Conservation (phyloP, 78 protist genomes). For the Dictyostelium brefeldianum region DNA sequence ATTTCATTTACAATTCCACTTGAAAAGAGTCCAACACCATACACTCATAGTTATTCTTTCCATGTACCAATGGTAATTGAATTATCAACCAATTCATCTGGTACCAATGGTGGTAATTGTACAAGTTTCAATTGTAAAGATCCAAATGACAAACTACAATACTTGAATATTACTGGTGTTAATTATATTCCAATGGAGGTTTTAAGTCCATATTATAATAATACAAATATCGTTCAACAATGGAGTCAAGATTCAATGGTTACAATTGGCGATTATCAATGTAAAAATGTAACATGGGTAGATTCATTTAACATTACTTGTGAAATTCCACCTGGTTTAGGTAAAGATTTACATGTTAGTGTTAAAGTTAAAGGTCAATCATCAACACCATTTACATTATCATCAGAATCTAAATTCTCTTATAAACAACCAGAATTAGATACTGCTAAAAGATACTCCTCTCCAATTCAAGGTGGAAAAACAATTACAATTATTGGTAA, state of each 20-base stretch:
- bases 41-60: too few relatives aligned
- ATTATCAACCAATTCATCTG: too few relatives aligned
- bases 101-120: too few relatives aligned
- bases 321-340: conserved; percentile 31
- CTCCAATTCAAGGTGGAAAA: too few relatives aligned
- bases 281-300: background rate
- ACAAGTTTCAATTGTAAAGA: too few relatives aligned
- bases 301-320: background rate
- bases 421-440: too few relatives aligned
- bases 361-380: background rate
- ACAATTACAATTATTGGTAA: too few relatives aligned
- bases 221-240: background rate
- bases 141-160: too few relatives aligned
- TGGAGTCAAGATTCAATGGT: background rate
- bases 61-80: too few relatives aligned
- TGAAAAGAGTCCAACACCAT: too few relatives aligned
- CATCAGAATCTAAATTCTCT: background rate
- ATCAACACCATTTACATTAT: background rate
- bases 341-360: background rate
- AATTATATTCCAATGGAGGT: background rate
- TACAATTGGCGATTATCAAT: background rate
- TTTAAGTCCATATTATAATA: background rate
- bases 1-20: too few relatives aligned
- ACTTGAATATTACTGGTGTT: background rate
- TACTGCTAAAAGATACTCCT: too few relatives aligned